Evolutionary conservation across 352 stramenopile genomes (phyloP), one percentile per base, ranked within the genome.

Genomic region (Globisporangium uncinulatum): DNA sequence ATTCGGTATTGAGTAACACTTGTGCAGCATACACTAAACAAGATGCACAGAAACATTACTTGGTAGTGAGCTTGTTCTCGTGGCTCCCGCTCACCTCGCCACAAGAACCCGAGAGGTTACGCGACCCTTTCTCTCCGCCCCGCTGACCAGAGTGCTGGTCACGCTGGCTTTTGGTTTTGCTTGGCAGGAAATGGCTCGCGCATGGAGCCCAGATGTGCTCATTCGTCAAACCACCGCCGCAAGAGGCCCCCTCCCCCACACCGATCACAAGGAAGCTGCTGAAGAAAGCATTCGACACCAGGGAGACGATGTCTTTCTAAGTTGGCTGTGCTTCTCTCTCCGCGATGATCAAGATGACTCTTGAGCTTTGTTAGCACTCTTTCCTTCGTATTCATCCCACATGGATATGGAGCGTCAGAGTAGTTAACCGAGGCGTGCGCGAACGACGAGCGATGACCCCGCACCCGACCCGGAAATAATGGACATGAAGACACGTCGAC

Each of bases 231-330:
- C 73, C 65, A 73, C 73, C 66, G 75, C 78, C 80, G 77, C 80
- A 78, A 66, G 61, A 77, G 69, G 73, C 75, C 75, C 75, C 79
- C 74, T 72, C 63, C 72, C 77, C 75, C 63, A 63, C 67, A 61
- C 66, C 65, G 71, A 71, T 57, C 75, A 70, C 24, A 83, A 70
- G 69, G 77, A 72, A 75, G 77, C 79, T 87, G 73, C 65, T 80
- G 58, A 72, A 78, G 74, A 79, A 82, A 87, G 77, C 70, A 87
- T 74, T 72, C 73, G 54, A 81, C 75, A 78, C 42, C 13, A 86
- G 76, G 76, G 73, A 89, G 79, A 87, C 80, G 71, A 91, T 91
- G 80, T 87, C 80, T 91, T 91, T 91, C 80, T 91, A 91, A 91
- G 78, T 88, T 83, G 80, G 77, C 79, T 62, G 73, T 47, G 48